Conservation (phyloP, 345 rosid genomes). For the Linum tenue region DNA sequence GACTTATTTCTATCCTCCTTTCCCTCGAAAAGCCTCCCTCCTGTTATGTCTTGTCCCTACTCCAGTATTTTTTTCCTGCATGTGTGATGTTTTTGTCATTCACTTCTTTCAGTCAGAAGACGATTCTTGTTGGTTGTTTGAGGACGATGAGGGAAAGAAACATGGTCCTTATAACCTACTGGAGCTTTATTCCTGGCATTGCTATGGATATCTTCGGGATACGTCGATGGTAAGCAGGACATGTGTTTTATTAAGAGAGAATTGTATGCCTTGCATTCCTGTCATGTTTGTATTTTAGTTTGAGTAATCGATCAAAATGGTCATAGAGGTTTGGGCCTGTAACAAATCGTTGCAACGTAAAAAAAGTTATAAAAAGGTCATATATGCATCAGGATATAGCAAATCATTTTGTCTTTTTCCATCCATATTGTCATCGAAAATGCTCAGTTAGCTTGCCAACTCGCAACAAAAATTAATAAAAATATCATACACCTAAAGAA, state of each 20-base stretch:
- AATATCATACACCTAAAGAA: too few relatives aligned
- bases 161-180: slow-evolving; percentile 72
- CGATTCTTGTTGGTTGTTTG: slow-evolving; percentile 70
- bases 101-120: slow-evolving; percentile 40
- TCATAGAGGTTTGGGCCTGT: too few relatives aligned
- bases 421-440: too few relatives aligned
- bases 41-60: neutral
- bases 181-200: slow-evolving; percentile 64
- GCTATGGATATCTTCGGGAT: slow-evolving; percentile 47
- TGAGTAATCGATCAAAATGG: too few relatives aligned
- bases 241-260: neutral
- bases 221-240: slow-evolving; percentile 43
- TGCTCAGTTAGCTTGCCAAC: too few relatives aligned
- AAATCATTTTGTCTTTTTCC: too few relatives aligned
- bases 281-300: neutral
- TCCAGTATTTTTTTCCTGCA: neutral
- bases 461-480: too few relatives aligned
- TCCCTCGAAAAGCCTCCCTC: neutral
- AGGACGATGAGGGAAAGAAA: slow-evolving; percentile 55
- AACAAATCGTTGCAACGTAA: too few relatives aligned
- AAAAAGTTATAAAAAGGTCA: too few relatives aligned
- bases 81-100: neutral
- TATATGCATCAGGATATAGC: too few relatives aligned
- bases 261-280: neutral
- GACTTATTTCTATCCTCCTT: neutral